A percentile compares a stretch with the other conserved stretches of the same genome.
These are phyloP conservation scores for Melanopsichium pennsylvanicum DNA, from an alignment of 1,284 basidiomycete species.

Conservation along the genomic window DNA sequence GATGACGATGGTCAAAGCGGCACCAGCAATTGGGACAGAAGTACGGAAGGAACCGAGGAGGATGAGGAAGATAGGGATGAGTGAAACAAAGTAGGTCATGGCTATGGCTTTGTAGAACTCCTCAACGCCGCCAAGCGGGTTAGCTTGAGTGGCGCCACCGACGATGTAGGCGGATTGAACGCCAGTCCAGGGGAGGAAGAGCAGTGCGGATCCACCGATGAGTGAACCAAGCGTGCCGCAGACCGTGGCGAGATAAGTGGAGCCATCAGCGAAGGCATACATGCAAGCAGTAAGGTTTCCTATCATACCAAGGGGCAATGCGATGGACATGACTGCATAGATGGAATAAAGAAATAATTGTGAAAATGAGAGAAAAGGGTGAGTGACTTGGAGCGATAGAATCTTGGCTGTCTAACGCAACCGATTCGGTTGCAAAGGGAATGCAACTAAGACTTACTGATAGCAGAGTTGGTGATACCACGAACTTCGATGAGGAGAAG, in stretches of 20 bases:
- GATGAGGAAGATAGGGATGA: constrained; percentile 54
- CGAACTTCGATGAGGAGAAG: constrained; percentile 24
- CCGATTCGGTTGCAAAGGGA: too few species aligned
- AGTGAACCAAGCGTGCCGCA: constrained; percentile 39
- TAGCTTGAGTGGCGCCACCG: constrained; percentile 6
- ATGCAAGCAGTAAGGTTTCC: constrained; percentile 51
- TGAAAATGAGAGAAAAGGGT: background rate
- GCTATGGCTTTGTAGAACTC: constrained; percentile 34
- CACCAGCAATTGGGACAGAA: constrained; percentile 17
- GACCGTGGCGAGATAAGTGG: constrained; percentile 47
- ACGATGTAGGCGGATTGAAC: constrained; percentile 42
- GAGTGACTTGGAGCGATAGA: too few species aligned
- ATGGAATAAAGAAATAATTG: too few species aligned
- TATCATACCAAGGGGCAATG: constrained; percentile 45
- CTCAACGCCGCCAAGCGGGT: constrained; percentile 6
- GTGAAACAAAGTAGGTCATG: constrained; percentile 37
- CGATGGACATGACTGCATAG: constrained; percentile 24
- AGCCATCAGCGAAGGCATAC: constrained; percentile 49
- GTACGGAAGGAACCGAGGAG: constrained; percentile 44
- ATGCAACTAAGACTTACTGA: constrained; percentile 13
- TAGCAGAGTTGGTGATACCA: constrained; percentile 25
- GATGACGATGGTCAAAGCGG: constrained; percentile 36
- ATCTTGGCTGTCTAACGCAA: too few species aligned
- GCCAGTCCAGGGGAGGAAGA: constrained; percentile 55
- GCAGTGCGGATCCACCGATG: constrained; percentile 29